Percentiles rank a stretch among this genome's conserved stretches.
phyloP scores from a whole-genome alignment of 257 asterid genomes.

The Solanum chiquidenum region DNA sequence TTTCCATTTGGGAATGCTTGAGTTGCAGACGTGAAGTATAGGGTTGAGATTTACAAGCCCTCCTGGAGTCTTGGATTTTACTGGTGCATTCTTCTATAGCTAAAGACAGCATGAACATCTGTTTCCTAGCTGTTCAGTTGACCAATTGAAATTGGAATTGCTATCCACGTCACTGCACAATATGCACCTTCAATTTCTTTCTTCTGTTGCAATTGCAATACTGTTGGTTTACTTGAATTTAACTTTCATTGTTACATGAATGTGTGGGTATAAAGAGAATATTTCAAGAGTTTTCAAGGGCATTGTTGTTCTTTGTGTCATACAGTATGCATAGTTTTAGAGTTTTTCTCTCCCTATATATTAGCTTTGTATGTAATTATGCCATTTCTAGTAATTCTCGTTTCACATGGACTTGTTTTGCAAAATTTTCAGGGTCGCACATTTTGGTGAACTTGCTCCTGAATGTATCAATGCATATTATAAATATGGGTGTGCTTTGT shows the following conservation, averaged over 20 bases:
- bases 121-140: background rate
- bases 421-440: conserved; percentile 43
- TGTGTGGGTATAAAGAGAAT: background rate
- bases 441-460: conserved; percentile 85
- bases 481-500: conserved; percentile 61
- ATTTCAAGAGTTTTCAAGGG: background rate
- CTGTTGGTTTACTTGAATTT: background rate
- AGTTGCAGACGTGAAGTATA: background rate
- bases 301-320: background rate
- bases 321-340: background rate
- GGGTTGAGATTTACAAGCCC: background rate
- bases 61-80: background rate
- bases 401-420: background rate
- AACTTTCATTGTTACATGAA: background rate
- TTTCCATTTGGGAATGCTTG: background rate
- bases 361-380: background rate
- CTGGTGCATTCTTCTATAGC: background rate
- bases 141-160: background rate
- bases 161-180: background rate
- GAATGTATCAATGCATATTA: conserved; percentile 77
- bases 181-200: background rate
- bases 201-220: background rate
- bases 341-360: background rate
- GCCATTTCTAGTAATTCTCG: background rate
- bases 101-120: background rate